These are phyloP conservation scores for Boletus huronensis DNA, from an alignment of 768 basidiomycete species.

Conservation along the genomic window DNA sequence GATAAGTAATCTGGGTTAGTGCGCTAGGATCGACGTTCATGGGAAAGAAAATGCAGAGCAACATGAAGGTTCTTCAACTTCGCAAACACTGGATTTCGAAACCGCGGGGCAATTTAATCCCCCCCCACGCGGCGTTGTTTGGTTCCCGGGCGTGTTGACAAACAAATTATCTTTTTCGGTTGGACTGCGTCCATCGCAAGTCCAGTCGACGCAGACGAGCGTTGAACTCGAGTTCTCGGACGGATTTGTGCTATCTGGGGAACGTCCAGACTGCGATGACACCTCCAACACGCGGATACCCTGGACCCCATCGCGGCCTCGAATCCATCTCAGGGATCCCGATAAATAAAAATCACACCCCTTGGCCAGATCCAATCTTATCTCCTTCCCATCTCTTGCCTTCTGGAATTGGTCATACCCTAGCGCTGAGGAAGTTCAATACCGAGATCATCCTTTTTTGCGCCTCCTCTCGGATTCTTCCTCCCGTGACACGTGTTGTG, in stretches of 20 bases:
- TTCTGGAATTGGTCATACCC: constrained; percentile 19
- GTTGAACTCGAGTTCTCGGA: background rate
- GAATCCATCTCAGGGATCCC: background rate
- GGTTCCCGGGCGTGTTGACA: constrained; percentile 10
- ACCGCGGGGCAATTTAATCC: constrained; percentile 8
- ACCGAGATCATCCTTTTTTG: constrained; percentile 11
- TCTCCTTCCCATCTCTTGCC: constrained; percentile 11
- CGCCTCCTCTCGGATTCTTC: constrained; percentile 6
- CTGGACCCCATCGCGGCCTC: constrained; percentile 15
- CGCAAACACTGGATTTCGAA: background rate
- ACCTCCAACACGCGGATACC: constrained; percentile 8
- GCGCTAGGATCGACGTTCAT: constrained; percentile 13
- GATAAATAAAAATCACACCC: constrained; percentile 6
- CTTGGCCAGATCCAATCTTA: constrained; percentile 23
- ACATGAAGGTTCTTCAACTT: constrained; percentile 15
- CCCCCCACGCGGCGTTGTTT: constrained; percentile 15
- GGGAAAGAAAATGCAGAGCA: background rate
- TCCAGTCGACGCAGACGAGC: background rate
- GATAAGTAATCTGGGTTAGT: constrained; percentile 4
- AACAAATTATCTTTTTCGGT: background rate
- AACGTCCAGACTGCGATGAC: background rate
- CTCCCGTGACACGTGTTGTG: constrained; percentile 21
- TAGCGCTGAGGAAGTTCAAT: constrained; percentile 3
- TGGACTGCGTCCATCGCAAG: background rate
- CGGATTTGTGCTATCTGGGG: background rate